phyloP scores from a whole-genome alignment of 352 stramenopile species.

The Achlya hypogyna region DNA sequence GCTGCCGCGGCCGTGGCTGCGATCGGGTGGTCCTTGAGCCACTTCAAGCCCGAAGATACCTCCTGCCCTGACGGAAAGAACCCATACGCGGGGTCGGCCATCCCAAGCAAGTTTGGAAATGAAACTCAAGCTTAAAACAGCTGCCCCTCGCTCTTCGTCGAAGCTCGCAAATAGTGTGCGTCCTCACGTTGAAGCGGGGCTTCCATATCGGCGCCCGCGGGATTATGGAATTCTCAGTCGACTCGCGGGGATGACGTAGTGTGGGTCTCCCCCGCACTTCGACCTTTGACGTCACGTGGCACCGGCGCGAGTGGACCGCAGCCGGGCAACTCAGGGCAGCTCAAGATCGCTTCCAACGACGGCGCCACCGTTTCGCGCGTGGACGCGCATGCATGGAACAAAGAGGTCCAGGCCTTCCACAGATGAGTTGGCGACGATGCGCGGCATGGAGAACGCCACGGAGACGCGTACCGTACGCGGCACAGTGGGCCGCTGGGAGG shows the following conservation, averaged over 20 bases:
- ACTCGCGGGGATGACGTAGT: neutral
- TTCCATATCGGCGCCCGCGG: too few species aligned
- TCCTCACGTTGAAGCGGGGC: neutral
- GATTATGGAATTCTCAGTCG: neutral
- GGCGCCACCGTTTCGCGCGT: too few species aligned
- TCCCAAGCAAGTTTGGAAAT: conserved; percentile 4
- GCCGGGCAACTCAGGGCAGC: too few species aligned
- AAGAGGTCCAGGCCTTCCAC: too few species aligned
- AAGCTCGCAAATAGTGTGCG: neutral
- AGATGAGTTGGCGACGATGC: too few species aligned
- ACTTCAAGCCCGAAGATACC: conserved; percentile 71
- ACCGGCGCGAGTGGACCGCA: too few species aligned
- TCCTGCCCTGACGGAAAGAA: conserved; percentile 84
- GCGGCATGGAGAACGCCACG: too few species aligned
- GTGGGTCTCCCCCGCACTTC: neutral
- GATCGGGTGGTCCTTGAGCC: conserved; percentile 80
- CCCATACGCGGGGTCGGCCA: conserved; percentile 21
- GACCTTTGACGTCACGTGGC: neutral
- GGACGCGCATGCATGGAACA: too few species aligned
- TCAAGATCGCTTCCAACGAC: too few species aligned
- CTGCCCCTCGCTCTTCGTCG: neutral
- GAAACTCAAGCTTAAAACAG: conserved; percentile 8
- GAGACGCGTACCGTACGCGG: too few species aligned
- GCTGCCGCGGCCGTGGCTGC: conserved; percentile 55
- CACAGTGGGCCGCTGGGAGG: too few species aligned